These are phyloP conservation scores for Chenopodium formosanum DNA, from an alignment of 148 eudicot species.

Conservation along the genomic window DNA sequence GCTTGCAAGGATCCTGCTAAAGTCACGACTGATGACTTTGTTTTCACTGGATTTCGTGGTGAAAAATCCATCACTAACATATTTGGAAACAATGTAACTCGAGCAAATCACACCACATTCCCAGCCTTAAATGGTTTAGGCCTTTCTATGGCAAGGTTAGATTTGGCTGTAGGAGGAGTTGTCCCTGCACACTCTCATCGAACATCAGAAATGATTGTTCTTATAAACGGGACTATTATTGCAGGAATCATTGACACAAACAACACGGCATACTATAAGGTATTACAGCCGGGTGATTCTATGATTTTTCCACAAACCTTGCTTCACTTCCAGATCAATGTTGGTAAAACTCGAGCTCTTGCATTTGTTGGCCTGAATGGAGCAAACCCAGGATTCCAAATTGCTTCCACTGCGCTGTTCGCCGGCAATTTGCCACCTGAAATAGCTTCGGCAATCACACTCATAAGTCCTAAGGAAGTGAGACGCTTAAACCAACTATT, in stretches of 20 bases:
- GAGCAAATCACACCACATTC: too few species aligned
- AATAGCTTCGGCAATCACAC: background rate
- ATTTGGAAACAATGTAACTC: too few species aligned
- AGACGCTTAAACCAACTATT: too few species aligned
- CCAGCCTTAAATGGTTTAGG: too few species aligned
- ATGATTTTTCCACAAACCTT: background rate
- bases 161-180: too few species aligned
- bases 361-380: slow-evolving; percentile 12
- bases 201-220: slow-evolving; percentile 1
- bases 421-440: slow-evolving; percentile 6
- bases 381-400: too few species aligned
- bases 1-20: slow-evolving; percentile 9
- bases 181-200: background rate
- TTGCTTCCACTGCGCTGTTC: background rate
- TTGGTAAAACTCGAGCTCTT: slow-evolving; percentile 4
- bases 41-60: slow-evolving; percentile 12
- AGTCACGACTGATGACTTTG: slow-evolving; percentile 6
- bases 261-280: background rate
- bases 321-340: slow-evolving; percentile 11
- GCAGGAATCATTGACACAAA: background rate
- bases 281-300: background rate
- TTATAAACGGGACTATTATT: background rate
- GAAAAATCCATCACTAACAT: background rate
- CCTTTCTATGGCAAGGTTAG: too few species aligned
- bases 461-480: background rate